Evolutionary conservation across 164 flowering plant genomes (phyloP), one percentile per base, ranked within the genome.

Genomic region (Magnolia sinica): DNA sequence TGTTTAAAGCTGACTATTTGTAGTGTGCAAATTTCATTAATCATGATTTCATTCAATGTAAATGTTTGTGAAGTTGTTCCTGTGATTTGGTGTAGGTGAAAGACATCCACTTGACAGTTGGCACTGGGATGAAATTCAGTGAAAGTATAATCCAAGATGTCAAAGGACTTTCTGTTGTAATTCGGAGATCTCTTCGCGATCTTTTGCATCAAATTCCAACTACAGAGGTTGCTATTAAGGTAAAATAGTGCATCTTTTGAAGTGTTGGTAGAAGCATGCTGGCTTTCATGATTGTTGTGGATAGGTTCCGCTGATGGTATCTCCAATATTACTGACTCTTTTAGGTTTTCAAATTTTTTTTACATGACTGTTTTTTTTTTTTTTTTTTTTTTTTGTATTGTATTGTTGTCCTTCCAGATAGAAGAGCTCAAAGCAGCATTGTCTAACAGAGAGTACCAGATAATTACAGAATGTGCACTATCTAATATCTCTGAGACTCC

Each of bases 141-240:
- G 96, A 89, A 80, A 94, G 91, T 83, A 92, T 96, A 81, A 91
- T 96, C 79, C 86, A 90, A 73, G 92, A 94, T 85, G 95, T 96
- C 58, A 89, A 88, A 77, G 99, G 98, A 67, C 83, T 94, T 75
- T 92, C 99, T 64, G 77, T 96, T 77, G 85, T 89, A 74, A 85
- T 96, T 76, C 87, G 78, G 74, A 89, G 99, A 85, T 87, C 98
- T 70, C 95, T 96, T 68, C 88, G 99, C 50, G 99, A 96, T 77
- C 84, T 96, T 84, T 79, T 88, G 77, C 97, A 91, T 88, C 92
- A 90, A 81, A 77, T 92, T 73, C 99, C 99, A 19, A 84, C 83
- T 71, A 80, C 70, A 22, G 98, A 94, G 85, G 90, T 82, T 76
- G 78, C 87, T 72, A 80, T 96, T 73, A 80, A 86, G 96, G 99